These are phyloP conservation scores for Barnettozyma vustinii DNA, from an alignment of 805 yeast genomes.

Conservation along the genomic window DNA sequence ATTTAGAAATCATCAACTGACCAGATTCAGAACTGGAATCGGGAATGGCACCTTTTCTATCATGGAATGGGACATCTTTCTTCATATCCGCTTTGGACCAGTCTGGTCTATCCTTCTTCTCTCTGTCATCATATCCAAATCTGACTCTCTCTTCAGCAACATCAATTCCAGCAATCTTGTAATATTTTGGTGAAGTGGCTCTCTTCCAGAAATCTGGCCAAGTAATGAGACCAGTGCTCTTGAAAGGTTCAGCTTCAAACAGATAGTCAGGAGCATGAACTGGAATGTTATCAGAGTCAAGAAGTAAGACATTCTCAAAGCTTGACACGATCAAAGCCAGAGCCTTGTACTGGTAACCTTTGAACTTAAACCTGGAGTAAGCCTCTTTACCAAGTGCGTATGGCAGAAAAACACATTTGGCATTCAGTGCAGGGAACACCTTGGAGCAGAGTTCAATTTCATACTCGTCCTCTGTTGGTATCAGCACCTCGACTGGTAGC, in stretches of 20 bases:
- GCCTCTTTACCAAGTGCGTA: slow-evolving; percentile 56
- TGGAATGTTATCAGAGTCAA: slow-evolving; percentile 73
- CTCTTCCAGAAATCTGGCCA: slow-evolving; percentile 94
- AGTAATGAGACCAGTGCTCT: slow-evolving; percentile 43
- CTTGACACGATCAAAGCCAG: slow-evolving; percentile 66
- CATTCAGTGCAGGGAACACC: slow-evolving; percentile 57
- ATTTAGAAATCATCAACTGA: slow-evolving; percentile 53
- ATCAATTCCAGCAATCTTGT: slow-evolving; percentile 57
- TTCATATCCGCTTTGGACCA: slow-evolving; percentile 3
- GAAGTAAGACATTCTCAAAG: slow-evolving; percentile 65
- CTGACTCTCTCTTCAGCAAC: slow-evolving; percentile 37
- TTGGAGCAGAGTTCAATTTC: slow-evolving; percentile 60
- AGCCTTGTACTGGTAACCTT: slow-evolving; percentile 62
- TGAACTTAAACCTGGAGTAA: slow-evolving; percentile 43
- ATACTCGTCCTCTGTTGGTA: slow-evolving; percentile 61
- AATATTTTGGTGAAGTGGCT: slow-evolving; percentile 69
- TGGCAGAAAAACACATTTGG: slow-evolving; percentile 58
- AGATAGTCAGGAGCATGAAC: slow-evolving; percentile 56
- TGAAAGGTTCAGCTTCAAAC: slow-evolving; percentile 53
- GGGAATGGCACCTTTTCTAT: slow-evolving; percentile 54
- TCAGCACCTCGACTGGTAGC: slow-evolving; percentile 66
- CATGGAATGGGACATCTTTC: slow-evolving; percentile 45
- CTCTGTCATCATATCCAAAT: slow-evolving; percentile 34
- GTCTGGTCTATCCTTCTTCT: slow-evolving; percentile 22
- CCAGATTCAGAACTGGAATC: slow-evolving; percentile 64